These are phyloP conservation scores for Stagonosporopsis chrysanthemi DNA, from an alignment of 2,329 filamentous ascomycete species.

Conservation along the genomic window DNA sequence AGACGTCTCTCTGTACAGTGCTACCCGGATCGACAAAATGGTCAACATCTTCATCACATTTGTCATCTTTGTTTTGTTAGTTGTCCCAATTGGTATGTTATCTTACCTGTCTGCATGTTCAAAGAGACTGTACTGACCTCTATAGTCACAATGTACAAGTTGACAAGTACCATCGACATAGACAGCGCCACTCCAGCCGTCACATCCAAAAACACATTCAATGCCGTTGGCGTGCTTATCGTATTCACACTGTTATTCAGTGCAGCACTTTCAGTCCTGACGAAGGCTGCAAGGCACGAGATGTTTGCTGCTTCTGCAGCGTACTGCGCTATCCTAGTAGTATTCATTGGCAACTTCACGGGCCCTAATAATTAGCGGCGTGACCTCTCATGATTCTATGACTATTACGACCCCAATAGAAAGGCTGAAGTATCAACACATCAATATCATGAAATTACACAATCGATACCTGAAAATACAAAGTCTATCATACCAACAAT, in stretches of 20 bases:
- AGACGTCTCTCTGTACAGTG: conserved; percentile 48
- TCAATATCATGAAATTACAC: background rate
- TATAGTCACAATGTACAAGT: conserved; percentile 49
- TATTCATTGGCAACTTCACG: conserved; percentile 52
- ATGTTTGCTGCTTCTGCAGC: conserved; percentile 50
- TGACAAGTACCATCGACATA: conserved; percentile 37
- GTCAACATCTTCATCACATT: conserved; percentile 53
- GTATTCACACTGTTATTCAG: conserved; percentile 52
- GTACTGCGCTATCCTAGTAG: conserved; percentile 51
- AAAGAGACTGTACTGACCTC: background rate
- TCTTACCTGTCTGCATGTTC: no score
- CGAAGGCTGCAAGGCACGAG: conserved; percentile 48
- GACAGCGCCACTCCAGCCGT: conserved; percentile 17
- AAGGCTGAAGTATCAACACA: background rate
- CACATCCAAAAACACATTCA: conserved; percentile 42
- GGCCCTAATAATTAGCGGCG: conserved; percentile 39
- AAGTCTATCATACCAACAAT: background rate
- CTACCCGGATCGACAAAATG: conserved; percentile 49
- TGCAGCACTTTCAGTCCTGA: conserved; percentile 49
- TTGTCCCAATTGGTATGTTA: conserved; percentile 45
- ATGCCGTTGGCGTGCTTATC: conserved; percentile 52
- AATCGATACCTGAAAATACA: background rate
- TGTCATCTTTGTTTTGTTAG: conserved; percentile 53
- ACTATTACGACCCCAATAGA: background rate
- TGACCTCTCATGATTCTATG: conserved; percentile 9